phyloP scores from a whole-genome alignment of 2,329 filamentous ascomycete genomes.

The Phialophora macrospora region DNA sequence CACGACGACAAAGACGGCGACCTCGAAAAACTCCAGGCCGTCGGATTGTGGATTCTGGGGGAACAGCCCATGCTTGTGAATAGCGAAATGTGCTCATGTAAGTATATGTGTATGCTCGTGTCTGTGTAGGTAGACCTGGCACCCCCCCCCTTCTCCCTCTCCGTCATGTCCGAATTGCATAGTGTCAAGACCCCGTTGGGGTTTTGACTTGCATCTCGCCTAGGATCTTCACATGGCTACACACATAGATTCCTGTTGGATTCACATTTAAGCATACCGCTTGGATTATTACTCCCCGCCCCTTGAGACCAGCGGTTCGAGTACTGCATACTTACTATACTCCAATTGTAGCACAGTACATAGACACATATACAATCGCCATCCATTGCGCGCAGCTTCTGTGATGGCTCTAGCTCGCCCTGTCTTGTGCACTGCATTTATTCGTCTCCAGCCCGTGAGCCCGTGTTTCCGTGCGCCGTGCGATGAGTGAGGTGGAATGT shows the following conservation, averaged over 20 bases:
- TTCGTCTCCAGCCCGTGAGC: background rate
- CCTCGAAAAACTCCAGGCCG: background rate
- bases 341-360: too few relatives aligned
- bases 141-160: too few relatives aligned
- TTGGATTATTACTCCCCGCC: too few relatives aligned
- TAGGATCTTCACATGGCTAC: too few relatives aligned
- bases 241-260: too few relatives aligned
- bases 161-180: too few relatives aligned
- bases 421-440: background rate
- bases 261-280: too few relatives aligned
- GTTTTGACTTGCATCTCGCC: too few relatives aligned
- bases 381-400: background rate
- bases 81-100: background rate
- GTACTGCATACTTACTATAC: too few relatives aligned
- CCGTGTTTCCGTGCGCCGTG: background rate
- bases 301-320: too few relatives aligned
- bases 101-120: background rate
- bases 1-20: background rate
- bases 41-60: background rate
- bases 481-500: background rate
- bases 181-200: too few relatives aligned
- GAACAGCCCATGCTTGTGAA: background rate
- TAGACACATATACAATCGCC: background rate
- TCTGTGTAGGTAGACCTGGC: too few relatives aligned
- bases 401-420: background rate